Evolutionary conservation across 331 rosid genomes (phyloP).

Genomic region (Telfairia occidentalis): DNA sequence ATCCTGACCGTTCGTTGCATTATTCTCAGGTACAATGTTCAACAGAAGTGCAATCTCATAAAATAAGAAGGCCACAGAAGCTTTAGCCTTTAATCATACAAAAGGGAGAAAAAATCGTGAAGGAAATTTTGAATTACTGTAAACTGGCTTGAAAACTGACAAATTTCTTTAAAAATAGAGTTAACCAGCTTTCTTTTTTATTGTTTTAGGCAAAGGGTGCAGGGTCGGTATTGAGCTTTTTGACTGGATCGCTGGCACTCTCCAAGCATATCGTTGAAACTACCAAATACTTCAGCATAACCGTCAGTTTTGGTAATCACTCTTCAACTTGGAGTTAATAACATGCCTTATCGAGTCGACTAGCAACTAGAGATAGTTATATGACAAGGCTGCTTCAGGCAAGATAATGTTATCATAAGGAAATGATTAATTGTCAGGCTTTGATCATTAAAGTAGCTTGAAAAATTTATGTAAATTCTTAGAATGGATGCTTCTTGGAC

Average conservation of each 20-base stretch:
- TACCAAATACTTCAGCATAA: slow-evolving; percentile 76
- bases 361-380: not conserved
- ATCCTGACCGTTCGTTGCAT: slow-evolving; percentile 69
- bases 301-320: slow-evolving; percentile 83
- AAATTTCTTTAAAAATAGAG: not conserved
- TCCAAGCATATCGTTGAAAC: slow-evolving; percentile 84
- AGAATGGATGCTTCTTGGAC: not conserved
- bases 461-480: not conserved
- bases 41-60: not conserved
- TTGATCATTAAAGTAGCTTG: not conserved
- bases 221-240: slow-evolving; percentile 84
- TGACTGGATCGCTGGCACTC: slow-evolving; percentile 68
- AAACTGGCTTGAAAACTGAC: not conserved
- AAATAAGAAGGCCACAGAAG: not conserved
- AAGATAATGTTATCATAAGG: not conserved
- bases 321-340: not conserved
- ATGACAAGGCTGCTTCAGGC: not conserved
- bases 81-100: not conserved
- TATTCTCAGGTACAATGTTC: slow-evolving; percentile 57
- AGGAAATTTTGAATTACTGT: slow-evolving; percentile 5
- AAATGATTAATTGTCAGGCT: not conserved
- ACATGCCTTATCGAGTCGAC: not conserved
- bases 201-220: slow-evolving; percentile 82
- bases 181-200: not conserved
- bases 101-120: slow-evolving; percentile 3